Evolutionary conservation across 2,329 filamentous ascomycete genomes (phyloP).

Genomic region (Cadophora malorum): DNA sequence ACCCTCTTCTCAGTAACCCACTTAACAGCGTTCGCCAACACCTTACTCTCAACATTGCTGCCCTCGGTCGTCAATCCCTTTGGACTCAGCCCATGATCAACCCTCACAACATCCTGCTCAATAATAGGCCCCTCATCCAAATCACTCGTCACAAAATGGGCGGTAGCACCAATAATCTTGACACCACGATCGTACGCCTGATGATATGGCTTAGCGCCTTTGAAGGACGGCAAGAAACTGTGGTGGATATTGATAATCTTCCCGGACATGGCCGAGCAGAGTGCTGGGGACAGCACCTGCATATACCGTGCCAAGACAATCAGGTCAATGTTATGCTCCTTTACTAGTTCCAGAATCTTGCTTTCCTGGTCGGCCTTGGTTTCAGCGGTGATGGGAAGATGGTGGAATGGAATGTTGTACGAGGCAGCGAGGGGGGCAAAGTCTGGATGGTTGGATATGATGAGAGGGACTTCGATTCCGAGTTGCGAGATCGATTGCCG

Average conservation of each 20-base stretch:
- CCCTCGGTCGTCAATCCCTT: constrained; percentile 81
- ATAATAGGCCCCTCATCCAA: constrained; percentile 88
- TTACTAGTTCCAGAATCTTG: constrained; percentile 73
- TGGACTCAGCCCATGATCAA: constrained; percentile 77
- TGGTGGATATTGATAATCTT: constrained; percentile 94
- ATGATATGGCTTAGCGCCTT: constrained; percentile 87
- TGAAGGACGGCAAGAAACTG: constrained; percentile 85
- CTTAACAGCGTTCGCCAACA: constrained; percentile 80
- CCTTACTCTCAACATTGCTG: constrained; percentile 84
- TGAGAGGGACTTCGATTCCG: constrained; percentile 73
- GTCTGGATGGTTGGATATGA: constrained; percentile 84
- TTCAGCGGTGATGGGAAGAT: constrained; percentile 79
- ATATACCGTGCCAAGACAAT: constrained; percentile 86
- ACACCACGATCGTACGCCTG: constrained; percentile 86
- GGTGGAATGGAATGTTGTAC: constrained; percentile 81
- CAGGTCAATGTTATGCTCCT: constrained; percentile 74
- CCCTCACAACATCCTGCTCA: constrained; percentile 79
- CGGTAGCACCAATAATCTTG: constrained; percentile 87
- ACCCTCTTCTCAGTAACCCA: constrained; percentile 82
- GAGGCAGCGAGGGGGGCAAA: constrained; percentile 71
- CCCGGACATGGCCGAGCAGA: constrained; percentile 81
- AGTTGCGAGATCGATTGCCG: constrained; percentile 77
- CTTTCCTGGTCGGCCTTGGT: constrained; percentile 78
- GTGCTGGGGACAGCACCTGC: constrained; percentile 78
- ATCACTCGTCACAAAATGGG: constrained; percentile 83